Base-by-base conservation (phyloP, 2,329 filamentous ascomycete species). In the Leptographium galeiforme region DNA sequence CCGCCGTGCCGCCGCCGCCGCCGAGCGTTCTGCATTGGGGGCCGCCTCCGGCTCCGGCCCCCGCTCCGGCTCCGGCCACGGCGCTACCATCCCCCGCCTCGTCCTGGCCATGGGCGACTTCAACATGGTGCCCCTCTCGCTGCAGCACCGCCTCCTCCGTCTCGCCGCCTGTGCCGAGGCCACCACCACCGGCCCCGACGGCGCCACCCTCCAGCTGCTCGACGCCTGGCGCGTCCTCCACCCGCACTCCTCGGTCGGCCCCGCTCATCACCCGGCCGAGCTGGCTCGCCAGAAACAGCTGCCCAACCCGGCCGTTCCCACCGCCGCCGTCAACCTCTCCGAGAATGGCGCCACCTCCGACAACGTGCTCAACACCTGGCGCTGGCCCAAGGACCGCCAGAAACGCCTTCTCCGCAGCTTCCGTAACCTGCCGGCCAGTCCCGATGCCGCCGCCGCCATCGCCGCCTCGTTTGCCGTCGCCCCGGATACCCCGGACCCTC, bases 91-190 rank as follows among this genome's bases (percentile, higher is more conserved):
- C 10, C 32, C 25, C 12, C 87, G 91, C 65, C 74, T 97, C 34
- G 89, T 90, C 51, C 72, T 97, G 45, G 90, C 84, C 7, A 72
- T 95, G 52, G 93, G 93, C 32, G 93, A 97, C 71, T 96, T 97
- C 72, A 97, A 97, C 70, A 95, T 95, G 85, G 73, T 89, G n/a
- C 93, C 93, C 0, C 69, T 85, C 43, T 94, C 88, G 32, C 79
- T 95, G 57, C 84, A 87, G 36, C 88, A 97, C 70, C 79, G 82
- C 52, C 75, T 97, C 58, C 84, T 98, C 18, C 43, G 12, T 2
- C 36, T 57, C 60, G 55, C 48, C 85, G 85, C 56, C 4, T 19
- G 25, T 13, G 25, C 43, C 13, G 43, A 45, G 2, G 43, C 43
- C 6, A 11, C 19, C 1, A 4, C 13, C 45, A 5, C 4, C 34